Evolutionary conservation across 352 stramenopile species (phyloP).

Genomic region (Phytopythium aichiense): DNA sequence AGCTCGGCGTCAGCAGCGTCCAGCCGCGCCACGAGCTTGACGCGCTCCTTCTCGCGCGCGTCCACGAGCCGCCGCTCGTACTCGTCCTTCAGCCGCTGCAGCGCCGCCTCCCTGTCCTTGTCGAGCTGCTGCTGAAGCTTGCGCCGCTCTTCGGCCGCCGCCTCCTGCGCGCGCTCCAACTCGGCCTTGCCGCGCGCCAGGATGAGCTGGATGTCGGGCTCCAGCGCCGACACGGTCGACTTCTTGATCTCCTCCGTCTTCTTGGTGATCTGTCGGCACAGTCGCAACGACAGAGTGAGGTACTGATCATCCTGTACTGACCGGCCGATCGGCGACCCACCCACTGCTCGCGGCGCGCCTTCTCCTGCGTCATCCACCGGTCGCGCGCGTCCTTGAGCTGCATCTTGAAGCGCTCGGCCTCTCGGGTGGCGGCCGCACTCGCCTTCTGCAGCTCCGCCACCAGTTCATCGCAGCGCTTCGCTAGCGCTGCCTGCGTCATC

Average conservation of each 20-base stretch:
- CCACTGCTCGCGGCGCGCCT: conserved; percentile 69
- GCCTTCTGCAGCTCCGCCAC: conserved; percentile 64
- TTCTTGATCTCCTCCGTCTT: conserved; percentile 88
- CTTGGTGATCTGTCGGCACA: conserved; percentile 38
- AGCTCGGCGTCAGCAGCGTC: conserved; percentile 70
- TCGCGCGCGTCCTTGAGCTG: conserved; percentile 79
- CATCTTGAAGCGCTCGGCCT: conserved; percentile 63
- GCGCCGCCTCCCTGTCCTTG: conserved; percentile 44
- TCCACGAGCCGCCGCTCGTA: conserved; percentile 71
- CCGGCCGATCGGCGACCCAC: conserved; percentile 2
- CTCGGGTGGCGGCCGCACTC: conserved; percentile 25
- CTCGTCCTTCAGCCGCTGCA: conserved; percentile 62
- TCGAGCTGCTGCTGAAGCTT: conserved; percentile 50
- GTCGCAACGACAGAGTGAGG: not conserved
- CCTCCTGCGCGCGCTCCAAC: conserved; percentile 54
- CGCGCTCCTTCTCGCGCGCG: conserved; percentile 67
- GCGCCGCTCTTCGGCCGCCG: conserved; percentile 48
- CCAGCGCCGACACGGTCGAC: conserved; percentile 66
- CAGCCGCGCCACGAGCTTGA: conserved; percentile 65
- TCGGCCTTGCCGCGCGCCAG: conserved; percentile 71
- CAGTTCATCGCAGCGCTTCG: conserved; percentile 72
- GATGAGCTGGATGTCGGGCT: conserved; percentile 81
- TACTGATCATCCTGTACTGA: not conserved
- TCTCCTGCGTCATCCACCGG: conserved; percentile 65
- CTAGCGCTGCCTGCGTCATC: conserved; percentile 37